Evolutionary conservation across 768 basidiomycete species (phyloP), one percentile per base, ranked within the genome.

Genomic region (Neoboletus brunneissimus): DNA sequence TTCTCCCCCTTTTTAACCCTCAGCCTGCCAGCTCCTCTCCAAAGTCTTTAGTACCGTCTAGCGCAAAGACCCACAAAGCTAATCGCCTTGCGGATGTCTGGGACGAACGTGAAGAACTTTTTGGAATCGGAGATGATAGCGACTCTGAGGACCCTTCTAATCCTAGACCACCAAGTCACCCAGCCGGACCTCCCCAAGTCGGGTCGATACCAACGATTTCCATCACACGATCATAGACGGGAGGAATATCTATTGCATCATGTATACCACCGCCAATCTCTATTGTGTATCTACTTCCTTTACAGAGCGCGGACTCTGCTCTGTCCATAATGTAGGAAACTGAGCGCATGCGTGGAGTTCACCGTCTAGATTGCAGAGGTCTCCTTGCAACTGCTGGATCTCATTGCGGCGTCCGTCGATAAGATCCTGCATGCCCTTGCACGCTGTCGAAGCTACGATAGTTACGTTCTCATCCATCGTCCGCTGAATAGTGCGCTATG

Each of bases 31-130:
- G 47, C 29, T 52, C 59, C 29, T 52, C 63, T 0, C 47, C 55
- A 50, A 70, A 70, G 62, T 15, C 59, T 61, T 56, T 62, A 10
- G 32, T 58, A 9, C 48, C 64, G 20, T 51, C 63, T 67, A 57
- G 74, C 74, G 58, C 67, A 61, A 66, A 70, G 64, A 55, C 61
- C 44, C 13, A 57, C 52, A 60, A 75, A 67, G 58, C 61, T 59
- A 32, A 66, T 49, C 79, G 79, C 20, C 73, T 88, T 43, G 76
- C 77, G 16, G 78, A 88, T 67, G 83, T 87, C 43, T 91, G 89
- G 89, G 86, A 91, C 58, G 87, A 88, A 61, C 80, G 84, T 27
- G 89, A 92, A 71, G 88, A 90, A 53, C 58, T 88, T 34, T 89
- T 91, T 67, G 84, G 77, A 42, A 76, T 89, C 50, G 88, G 85